Conservation (phyloP, 2,329 filamentous ascomycete genomes). For the Pseudogymnoascus sp. region DNA sequence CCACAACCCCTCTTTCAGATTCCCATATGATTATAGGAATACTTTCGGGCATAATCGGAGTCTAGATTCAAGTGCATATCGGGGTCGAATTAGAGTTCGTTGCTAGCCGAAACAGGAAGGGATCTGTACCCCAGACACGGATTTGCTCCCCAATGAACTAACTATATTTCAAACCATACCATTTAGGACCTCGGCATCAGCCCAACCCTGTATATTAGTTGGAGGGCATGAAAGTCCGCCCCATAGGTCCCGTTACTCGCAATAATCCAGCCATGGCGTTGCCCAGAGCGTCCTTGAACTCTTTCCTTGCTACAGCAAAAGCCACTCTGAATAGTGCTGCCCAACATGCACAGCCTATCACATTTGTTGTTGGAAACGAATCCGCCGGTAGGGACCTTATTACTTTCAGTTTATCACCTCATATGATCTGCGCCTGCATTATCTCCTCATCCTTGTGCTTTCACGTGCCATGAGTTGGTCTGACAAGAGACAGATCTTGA, state of each 20-base stretch:
- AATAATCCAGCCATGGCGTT: slow-evolving; percentile 20
- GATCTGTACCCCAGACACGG: slow-evolving; percentile 5
- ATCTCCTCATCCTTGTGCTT: not conserved
- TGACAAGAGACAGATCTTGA: slow-evolving; percentile 56
- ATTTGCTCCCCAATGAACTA: slow-evolving; percentile 7
- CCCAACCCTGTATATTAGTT: not conserved
- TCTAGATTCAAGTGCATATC: slow-evolving; percentile 5
- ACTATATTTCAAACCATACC: slow-evolving; percentile 8
- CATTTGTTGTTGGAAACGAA: slow-evolving; percentile 61
- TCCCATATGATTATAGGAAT: not conserved
- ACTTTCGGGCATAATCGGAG: slow-evolving; percentile 7
- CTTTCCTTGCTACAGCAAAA: slow-evolving; percentile 46
- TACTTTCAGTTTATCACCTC: not conserved
- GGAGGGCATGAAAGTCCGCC: slow-evolving; percentile 6
- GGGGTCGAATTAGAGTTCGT: slow-evolving; percentile 4
- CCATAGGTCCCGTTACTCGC: not conserved
- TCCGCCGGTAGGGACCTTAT: slow-evolving; percentile 46
- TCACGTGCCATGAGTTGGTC: not conserved
- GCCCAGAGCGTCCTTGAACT: slow-evolving; percentile 36
- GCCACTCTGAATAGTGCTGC: slow-evolving; percentile 37
- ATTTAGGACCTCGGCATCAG: slow-evolving; percentile 6
- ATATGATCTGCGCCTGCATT: not conserved
- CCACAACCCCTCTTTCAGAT: slow-evolving; percentile 4
- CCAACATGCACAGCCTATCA: slow-evolving; percentile 42
- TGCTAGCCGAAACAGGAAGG: not conserved